Evolutionary conservation across 148 eudicot species (phyloP), one percentile per base, ranked within the genome.

Genomic region (Camellia lanceoleosa): DNA sequence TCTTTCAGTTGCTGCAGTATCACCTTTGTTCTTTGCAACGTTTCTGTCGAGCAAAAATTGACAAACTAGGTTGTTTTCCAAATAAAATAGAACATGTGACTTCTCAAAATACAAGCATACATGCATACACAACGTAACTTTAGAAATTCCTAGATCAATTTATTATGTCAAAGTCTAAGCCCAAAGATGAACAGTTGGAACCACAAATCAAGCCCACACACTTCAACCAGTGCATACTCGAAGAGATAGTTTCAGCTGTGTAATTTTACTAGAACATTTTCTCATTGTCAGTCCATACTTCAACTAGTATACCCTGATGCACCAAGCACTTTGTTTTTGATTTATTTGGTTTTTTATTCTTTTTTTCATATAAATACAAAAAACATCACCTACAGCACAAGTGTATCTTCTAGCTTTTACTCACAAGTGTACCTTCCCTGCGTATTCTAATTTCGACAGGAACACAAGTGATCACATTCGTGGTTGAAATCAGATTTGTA

Each of bases 1-100:
- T 88, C 83, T 82, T 83, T 88, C 78, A 96, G 85, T 79, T 83
- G 87, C 87, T 88, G 90, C 83, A 94, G 80, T 77, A 89, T 89
- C 38, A 79, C 47, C 16, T 78, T 84, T 56, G 92, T 96, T 88
- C 89, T 89, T 69, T 76, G 90, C 87, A 94, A 79, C 10, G 94
- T 96, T 75, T 92, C 99, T 96, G 89, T 42, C 74, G 74, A 59
- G 56, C 7, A 42, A 73, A 80, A n/a, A 41, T 13, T 44, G 79
- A n/a, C 51, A 56, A 30, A 77, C 12, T 15, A 20, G 16, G 15
- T 49, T 44, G 30, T 58, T 44, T 15, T 41, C 41, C 51, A 68
- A 23, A 71, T 55, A 18, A 67, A 13, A 77, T 7, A 51, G 12
- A 77, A 76, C 71, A 43, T 52, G 19, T 81, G 70, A 75, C 76